Percentiles rank a stretch among this genome's conserved stretches.
These are phyloP conservation scores for Alnus glutinosa DNA, from an alignment of 306 rosid species.

Conservation along the genomic window DNA sequence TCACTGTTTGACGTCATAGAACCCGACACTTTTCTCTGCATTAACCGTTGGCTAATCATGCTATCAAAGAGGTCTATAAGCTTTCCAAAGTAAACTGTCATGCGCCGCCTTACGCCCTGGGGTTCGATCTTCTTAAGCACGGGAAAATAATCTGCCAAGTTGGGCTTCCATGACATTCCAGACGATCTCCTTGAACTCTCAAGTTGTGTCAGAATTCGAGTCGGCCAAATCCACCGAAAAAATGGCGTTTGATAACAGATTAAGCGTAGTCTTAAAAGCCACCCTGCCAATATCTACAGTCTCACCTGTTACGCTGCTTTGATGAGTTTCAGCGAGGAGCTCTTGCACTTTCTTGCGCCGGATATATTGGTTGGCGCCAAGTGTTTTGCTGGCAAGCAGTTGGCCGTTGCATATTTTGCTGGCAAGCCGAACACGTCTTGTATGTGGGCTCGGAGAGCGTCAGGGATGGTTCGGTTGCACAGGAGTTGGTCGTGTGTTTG, in stretches of 20 bases:
- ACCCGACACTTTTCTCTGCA: constrained; percentile 2
- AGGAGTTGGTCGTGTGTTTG: constrained; percentile 45
- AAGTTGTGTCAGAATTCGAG: constrained; percentile 12
- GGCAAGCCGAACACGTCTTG: constrained; percentile 33
- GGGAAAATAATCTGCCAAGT: constrained; percentile 46
- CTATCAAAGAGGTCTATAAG: constrained; percentile 18
- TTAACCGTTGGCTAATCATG: constrained; percentile 34
- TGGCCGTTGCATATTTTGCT: constrained; percentile 35
- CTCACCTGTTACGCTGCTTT: constrained; percentile 19
- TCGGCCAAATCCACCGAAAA: constrained; percentile 46
- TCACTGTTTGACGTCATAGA: constrained; percentile 20
- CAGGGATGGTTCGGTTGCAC: constrained; percentile 37
- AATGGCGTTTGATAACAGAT: constrained; percentile 45
- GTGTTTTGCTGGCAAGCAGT: constrained; percentile 38
- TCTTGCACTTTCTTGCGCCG: constrained; percentile 27
- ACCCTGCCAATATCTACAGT: constrained; percentile 43
- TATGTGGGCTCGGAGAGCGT: constrained; percentile 21
- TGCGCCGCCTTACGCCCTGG: constrained; percentile 30
- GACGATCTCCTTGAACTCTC: constrained; percentile 37
- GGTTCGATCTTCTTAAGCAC: constrained; percentile 41
- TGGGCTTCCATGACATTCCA: constrained; percentile 34
- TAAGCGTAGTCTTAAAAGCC: constrained; percentile 38
- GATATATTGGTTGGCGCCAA: constrained; percentile 27
- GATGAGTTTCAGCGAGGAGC: constrained; percentile 22
- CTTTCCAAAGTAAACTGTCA: constrained; percentile 13